Conservation (phyloP, 768 basidiomycete genomes). For the Trametes cinnabarina region DNA sequence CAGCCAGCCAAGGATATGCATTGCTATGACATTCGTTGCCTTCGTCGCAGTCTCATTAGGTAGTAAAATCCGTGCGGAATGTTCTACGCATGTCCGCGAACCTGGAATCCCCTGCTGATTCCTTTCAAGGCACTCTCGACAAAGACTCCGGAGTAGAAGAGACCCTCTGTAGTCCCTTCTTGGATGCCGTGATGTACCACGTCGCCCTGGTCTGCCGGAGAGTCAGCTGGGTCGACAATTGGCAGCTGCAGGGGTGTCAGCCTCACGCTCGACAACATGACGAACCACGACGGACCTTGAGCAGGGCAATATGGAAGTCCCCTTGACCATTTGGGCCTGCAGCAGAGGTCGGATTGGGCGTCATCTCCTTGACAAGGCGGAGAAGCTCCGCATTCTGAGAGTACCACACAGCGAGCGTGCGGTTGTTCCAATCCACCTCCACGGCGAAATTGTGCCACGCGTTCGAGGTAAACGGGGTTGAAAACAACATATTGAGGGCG, state of each 20-base stretch:
- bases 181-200: constrained; percentile 60
- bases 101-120: constrained; percentile 33
- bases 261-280: neutral
- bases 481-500: constrained; percentile 49
- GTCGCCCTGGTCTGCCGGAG: constrained; percentile 47
- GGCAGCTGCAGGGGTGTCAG: constrained; percentile 41
- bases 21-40: too few species aligned
- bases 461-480: constrained; percentile 40
- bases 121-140: constrained; percentile 42
- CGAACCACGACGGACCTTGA: constrained; percentile 45
- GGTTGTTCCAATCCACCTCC: constrained; percentile 52
- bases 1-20: too few species aligned
- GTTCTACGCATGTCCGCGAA: too few species aligned
- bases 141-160: constrained; percentile 59
- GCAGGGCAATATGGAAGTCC: constrained; percentile 59
- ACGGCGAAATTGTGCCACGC: constrained; percentile 63
- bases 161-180: constrained; percentile 52
- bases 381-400: constrained; percentile 43
- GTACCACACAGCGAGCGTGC: constrained; percentile 50
- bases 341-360: constrained; percentile 41
- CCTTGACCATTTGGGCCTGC: constrained; percentile 48
- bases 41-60: too few species aligned
- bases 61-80: too few species aligned
- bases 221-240: constrained; percentile 46
- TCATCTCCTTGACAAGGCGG: constrained; percentile 40